Evolutionary conservation across 306 rosid species (phyloP).

Genomic region (Rubus idaeus): DNA sequence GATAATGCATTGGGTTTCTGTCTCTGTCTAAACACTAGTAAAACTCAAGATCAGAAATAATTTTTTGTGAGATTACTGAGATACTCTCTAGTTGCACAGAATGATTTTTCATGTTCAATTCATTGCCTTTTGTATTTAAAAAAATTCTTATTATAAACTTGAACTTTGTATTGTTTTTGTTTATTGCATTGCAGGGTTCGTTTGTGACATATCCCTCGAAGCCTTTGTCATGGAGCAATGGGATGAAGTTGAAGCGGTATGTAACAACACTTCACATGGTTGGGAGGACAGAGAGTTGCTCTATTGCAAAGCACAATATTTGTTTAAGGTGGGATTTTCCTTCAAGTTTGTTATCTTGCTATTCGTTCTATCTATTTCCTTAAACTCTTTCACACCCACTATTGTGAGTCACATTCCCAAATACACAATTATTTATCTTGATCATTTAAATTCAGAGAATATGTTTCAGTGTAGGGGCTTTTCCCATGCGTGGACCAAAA

Average conservation of each 20-base stretch:
- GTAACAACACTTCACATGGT: conserved; percentile 43
- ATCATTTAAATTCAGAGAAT: conserved; percentile 39
- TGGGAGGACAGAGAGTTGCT: conserved; percentile 52
- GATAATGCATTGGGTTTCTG: not conserved
- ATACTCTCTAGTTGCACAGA: not conserved
- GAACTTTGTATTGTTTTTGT: not conserved
- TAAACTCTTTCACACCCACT: conserved; percentile 13
- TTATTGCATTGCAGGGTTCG: conserved; percentile 52
- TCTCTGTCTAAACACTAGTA: not conserved
- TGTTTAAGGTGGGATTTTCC: conserved; percentile 54
- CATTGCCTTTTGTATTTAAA: not conserved
- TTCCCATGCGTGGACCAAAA: conserved; percentile 51
- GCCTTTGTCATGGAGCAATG: conserved; percentile 47
- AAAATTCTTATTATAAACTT: not conserved
- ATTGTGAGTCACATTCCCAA: not conserved
- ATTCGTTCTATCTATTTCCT: not conserved
- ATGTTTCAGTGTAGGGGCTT: conserved; percentile 87
- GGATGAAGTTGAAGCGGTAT: conserved; percentile 55
- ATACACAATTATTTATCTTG: conserved; percentile 15
- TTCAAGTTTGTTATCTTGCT: conserved; percentile 9
- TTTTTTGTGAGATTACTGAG: not conserved
- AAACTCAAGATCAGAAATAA: not conserved
- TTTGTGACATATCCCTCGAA: conserved; percentile 47
- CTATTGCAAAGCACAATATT: conserved; percentile 36
- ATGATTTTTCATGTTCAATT: not conserved